Evolutionary conservation across 306 rosid species (phyloP).

Genomic region (Sphenostylis stenocarpa): DNA sequence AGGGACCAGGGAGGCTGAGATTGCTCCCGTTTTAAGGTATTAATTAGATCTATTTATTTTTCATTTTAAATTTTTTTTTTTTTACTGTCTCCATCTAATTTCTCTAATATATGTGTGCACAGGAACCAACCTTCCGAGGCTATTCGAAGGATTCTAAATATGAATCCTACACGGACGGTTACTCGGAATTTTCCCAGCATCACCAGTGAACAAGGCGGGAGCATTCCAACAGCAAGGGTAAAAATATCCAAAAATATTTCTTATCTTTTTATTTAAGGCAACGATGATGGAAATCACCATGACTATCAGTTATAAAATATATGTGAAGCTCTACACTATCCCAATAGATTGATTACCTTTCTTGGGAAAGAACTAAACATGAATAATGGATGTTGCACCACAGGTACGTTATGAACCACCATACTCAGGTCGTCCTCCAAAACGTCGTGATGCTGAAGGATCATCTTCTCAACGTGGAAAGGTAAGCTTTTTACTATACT

Average conservation of each 20-base stretch:
- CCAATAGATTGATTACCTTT: too few relatives aligned
- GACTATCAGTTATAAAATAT: too few relatives aligned
- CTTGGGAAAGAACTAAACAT: background rate
- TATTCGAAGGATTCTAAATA: background rate
- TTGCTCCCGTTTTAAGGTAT: slow-evolving; percentile 10
- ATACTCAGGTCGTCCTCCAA: background rate
- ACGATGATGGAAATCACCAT: too few relatives aligned
- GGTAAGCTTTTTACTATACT: background rate
- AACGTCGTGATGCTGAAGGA: background rate
- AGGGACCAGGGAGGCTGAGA: background rate
- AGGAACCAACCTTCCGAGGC: background rate
- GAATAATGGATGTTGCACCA: background rate
- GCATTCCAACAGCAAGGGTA: background rate
- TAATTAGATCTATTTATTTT: background rate
- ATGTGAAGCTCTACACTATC: too few relatives aligned
- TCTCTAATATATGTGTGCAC: too few relatives aligned
- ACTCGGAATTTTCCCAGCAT: too few relatives aligned
- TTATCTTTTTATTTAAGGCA: background rate
- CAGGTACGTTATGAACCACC: background rate
- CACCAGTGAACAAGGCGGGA: too few relatives aligned
- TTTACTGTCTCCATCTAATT: too few relatives aligned
- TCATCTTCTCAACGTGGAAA: background rate
- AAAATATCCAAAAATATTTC: background rate
- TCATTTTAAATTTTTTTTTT: too few relatives aligned
- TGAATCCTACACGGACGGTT: background rate